These are phyloP conservation scores for Phytophthora pistaciae DNA, from an alignment of 352 stramenopile species.

Conservation along the genomic window DNA sequence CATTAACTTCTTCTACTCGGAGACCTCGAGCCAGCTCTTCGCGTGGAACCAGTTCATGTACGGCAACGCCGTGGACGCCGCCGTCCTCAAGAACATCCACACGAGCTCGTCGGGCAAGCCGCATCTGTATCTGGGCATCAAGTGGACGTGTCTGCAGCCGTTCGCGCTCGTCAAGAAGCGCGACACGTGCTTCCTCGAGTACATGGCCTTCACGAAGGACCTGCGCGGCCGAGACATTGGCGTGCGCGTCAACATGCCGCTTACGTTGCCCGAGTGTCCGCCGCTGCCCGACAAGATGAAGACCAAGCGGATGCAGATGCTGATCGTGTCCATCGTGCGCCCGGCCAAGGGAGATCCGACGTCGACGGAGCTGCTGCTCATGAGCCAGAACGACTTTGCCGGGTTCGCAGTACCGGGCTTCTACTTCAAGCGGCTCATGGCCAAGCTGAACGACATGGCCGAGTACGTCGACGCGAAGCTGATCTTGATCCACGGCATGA, in stretches of 20 bases:
- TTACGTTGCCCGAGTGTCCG: constrained; percentile 68
- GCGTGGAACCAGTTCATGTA: constrained; percentile 75
- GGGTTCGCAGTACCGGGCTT: constrained; percentile 38
- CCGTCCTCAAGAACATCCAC: constrained; percentile 73
- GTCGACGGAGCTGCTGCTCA: constrained; percentile 61
- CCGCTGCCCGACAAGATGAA: constrained; percentile 51
- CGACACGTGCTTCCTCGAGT: constrained; percentile 78
- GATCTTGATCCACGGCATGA: constrained; percentile 53
- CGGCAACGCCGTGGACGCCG: constrained; percentile 62
- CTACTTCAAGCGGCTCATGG: constrained; percentile 59
- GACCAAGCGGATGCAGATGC: constrained; percentile 57
- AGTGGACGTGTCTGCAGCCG: constrained; percentile 75
- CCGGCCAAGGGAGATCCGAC: constrained; percentile 29
- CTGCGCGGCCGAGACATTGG: constrained; percentile 59
- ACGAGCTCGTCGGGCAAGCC: constrained; percentile 47
- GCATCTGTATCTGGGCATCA: constrained; percentile 78
- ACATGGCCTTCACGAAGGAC: constrained; percentile 75
- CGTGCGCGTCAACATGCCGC: constrained; percentile 63
- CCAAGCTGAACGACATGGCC: constrained; percentile 59
- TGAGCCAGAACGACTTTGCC: constrained; percentile 59
- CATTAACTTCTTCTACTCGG: constrained; percentile 75
- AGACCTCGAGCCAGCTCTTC: constrained; percentile 62
- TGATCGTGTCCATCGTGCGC: constrained; percentile 61
- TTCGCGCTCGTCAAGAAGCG: constrained; percentile 67
- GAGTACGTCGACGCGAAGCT: constrained; percentile 61